Evolutionary conservation across 2,329 filamentous ascomycete genomes (phyloP), one percentile per base, ranked within the genome.

Genomic region (Botryosphaeria dothidea): DNA sequence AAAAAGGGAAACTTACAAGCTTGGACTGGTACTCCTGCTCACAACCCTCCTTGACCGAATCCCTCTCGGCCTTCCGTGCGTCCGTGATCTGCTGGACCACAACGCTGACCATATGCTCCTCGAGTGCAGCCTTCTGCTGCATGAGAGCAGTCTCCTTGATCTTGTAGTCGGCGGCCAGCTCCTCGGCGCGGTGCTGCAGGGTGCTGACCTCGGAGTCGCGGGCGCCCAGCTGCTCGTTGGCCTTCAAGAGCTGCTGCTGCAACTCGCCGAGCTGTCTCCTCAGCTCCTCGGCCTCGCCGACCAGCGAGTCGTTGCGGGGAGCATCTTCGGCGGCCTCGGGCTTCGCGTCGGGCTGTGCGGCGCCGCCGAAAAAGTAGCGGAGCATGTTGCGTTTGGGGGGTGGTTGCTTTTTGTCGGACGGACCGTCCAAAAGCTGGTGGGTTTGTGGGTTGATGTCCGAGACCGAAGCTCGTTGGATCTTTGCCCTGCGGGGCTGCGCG

Each of bases 51-150:
- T 69, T 72, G n/a, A 78, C 75, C 23, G 70, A 70, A 57, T 69
- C 72, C 23, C 76, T 68, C 69, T 78, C 76, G 67, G 75, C 74
- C 46, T 72, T 71, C 66, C 76, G 77, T 23, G 76, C 76, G 60
- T 79, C 76, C 52, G 73, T 75, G 17, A 79, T 75, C 65, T 78
- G 77, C 67, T 79, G 75, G 46, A 79, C 76, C 38, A 79, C 75
- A 19, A 78, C 75, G 43, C 73, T 76, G 51, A 79, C 77, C 76
- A 79, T 78, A 69, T 79, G 76, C 68, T 78, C 76, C 69, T 78
- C 77, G 6, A 78, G 69, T 25, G 75, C 73, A 68, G 75, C 74
- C 71, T 78, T 79, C 65, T 78, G 75, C 67, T 68, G 67, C 5
- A 65, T 23, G 29, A 71, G 62, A 4, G 67, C 58, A 38, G 66